A percentile compares a stretch with the other conserved stretches of the same genome.
Conservation (phyloP, 2,329 filamentous ascomycete genomes). For the Shiraia sp. region DNA sequence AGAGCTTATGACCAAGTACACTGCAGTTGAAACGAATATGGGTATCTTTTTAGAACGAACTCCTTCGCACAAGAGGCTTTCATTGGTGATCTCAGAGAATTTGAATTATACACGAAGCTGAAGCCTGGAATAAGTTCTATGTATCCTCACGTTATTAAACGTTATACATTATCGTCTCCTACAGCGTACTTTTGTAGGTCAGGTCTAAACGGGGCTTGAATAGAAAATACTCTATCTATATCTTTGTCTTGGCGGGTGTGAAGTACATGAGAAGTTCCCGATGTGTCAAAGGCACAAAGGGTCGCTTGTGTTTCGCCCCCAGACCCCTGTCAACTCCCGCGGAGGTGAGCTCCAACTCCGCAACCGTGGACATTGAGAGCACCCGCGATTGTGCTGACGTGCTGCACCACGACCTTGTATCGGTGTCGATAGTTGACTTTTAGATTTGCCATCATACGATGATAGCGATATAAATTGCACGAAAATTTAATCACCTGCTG, state of each 20-base stretch:
- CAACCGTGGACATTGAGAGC: conserved; percentile 15
- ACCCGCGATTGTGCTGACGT: conserved; percentile 7
- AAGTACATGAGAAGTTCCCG: conserved; percentile 10
- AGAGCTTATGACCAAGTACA: no score
- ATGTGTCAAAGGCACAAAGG: conserved; percentile 30
- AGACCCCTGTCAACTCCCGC: conserved; percentile 29
- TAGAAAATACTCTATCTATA: conserved; percentile 19
- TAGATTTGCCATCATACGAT: conserved; percentile 13
- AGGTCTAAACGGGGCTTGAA: conserved; percentile 30
- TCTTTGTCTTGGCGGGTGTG: conserved; percentile 26
- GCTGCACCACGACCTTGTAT: conserved; percentile 2
- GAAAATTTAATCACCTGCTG: conserved; percentile 10
- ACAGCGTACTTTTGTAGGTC: no score
- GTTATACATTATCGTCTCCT: no score
- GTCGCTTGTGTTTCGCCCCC: conserved; percentile 36
- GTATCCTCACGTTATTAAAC: no score
- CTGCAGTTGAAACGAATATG: no score
- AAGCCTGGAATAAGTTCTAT: no score
- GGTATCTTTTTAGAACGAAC: no score
- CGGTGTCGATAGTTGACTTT: not conserved
- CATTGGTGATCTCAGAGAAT: no score
- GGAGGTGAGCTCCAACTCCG: conserved; percentile 22
- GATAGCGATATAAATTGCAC: conserved; percentile 8
- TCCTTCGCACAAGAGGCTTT: no score
- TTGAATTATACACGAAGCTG: no score